Percentiles rank a stretch among this genome's conserved stretches.
Conservation (phyloP, 352 stramenopile genomes). For the Globisporangium okanoganense region DNA sequence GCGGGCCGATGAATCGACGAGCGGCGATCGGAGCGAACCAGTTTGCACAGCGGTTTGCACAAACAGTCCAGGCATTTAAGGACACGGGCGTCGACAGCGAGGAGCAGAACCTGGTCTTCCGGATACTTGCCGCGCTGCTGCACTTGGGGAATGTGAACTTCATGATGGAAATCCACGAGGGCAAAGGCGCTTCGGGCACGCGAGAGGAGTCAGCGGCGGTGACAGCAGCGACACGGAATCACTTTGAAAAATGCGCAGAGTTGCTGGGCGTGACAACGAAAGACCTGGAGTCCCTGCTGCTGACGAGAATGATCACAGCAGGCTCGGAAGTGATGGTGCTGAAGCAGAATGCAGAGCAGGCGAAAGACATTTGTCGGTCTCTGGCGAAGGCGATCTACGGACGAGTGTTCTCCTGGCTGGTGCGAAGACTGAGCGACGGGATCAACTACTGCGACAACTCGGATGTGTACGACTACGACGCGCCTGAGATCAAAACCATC, state of each 20-base stretch:
- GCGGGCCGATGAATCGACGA: slow-evolving; percentile 30
- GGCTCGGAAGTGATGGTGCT: slow-evolving; percentile 87
- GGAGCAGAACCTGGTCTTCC: slow-evolving; percentile 57
- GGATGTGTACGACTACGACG: slow-evolving; percentile 31
- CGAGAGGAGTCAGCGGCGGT: slow-evolving; percentile 53
- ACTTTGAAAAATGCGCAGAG: slow-evolving; percentile 81
- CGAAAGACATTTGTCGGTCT: slow-evolving; percentile 90
- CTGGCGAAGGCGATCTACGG: slow-evolving; percentile 97
- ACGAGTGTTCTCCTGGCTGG: slow-evolving; percentile 95
- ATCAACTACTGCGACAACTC: slow-evolving; percentile 72
- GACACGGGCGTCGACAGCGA: slow-evolving; percentile 57
- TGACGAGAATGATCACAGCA: slow-evolving; percentile 90
- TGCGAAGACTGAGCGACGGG: slow-evolving; percentile 77
- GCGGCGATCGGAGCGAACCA: slow-evolving; percentile 33
- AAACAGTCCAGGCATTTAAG: slow-evolving; percentile 73
- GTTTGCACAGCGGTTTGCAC: slow-evolving; percentile 52
- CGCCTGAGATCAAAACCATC: slow-evolving; percentile 52
- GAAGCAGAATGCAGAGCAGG: slow-evolving; percentile 61
- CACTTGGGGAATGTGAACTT: slow-evolving; percentile 96
- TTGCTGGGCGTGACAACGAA: slow-evolving; percentile 84
- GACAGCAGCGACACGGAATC: slow-evolving; percentile 25
- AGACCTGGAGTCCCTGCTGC: slow-evolving; percentile 86
- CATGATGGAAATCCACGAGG: slow-evolving; percentile 15
- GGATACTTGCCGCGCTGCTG: slow-evolving; percentile 88
- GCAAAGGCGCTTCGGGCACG: slow-evolving; percentile 9